Evolutionary conservation across 2,329 filamentous ascomycete genomes (phyloP).

Genomic region (Cordyceps javanica): DNA sequence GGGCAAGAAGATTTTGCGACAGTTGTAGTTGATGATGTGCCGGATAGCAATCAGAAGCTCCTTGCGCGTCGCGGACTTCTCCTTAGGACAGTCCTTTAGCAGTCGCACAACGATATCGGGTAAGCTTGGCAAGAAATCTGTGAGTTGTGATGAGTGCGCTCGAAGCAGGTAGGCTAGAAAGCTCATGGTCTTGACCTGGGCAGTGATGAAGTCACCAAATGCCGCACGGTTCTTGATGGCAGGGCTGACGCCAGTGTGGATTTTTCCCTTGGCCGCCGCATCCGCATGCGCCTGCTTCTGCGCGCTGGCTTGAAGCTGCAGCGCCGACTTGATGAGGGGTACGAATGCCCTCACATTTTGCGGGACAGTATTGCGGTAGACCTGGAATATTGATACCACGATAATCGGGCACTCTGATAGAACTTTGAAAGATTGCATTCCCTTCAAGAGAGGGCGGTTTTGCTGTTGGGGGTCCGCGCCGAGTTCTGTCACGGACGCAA

Average conservation of each 20-base stretch:
- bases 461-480: slow-evolving; percentile 76
- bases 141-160: slow-evolving; percentile 78
- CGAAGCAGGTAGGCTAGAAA: slow-evolving; percentile 90
- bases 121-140: slow-evolving; percentile 79
- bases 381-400: slow-evolving; percentile 95
- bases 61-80: slow-evolving; percentile 90
- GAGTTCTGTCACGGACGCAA: slow-evolving; percentile 70
- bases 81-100: slow-evolving; percentile 86
- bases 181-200: slow-evolving; percentile 99
- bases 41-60: slow-evolving; percentile 93
- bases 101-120: slow-evolving; percentile 87
- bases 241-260: slow-evolving; percentile 89
- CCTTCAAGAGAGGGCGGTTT: slow-evolving; percentile 73
- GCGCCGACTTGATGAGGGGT: slow-evolving; percentile 83
- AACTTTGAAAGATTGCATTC: slow-evolving; percentile 99
- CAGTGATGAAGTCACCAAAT: slow-evolving; percentile 96
- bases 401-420: slow-evolving; percentile 97
- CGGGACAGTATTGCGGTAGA: slow-evolving; percentile 72
- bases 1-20: slow-evolving; percentile 85
- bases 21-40: slow-evolving; percentile 99
- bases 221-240: slow-evolving; percentile 89
- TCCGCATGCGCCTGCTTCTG: slow-evolving; percentile 89
- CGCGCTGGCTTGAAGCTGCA: slow-evolving; percentile 83
- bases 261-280: slow-evolving; percentile 68
- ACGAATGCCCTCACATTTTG: slow-evolving; percentile 89